Percentiles rank a stretch among this genome's conserved stretches.
phyloP scores from a whole-genome alignment of 78 protist species.

The Tieghemostelium lacteum region DNA sequence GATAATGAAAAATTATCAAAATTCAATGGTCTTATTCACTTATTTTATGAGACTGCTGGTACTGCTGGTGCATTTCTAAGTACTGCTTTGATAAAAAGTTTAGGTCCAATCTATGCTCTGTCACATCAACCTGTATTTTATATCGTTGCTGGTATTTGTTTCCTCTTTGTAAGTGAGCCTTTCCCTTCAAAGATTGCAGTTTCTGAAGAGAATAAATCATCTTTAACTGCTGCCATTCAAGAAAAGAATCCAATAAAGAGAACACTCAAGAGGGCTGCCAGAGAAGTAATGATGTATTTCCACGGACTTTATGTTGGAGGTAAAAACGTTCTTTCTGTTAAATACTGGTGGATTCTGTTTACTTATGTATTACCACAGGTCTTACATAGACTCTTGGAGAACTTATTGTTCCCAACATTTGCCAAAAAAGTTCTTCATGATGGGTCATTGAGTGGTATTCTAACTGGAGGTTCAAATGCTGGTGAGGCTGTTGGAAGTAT shows the following conservation, averaged over 20 bases:
- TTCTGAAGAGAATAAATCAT: not conserved
- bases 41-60: slow-evolving; percentile 60
- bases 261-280: not conserved
- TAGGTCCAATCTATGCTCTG: slow-evolving; percentile 52
- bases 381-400: slow-evolving; percentile 58
- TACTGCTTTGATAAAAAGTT: slow-evolving; percentile 21
- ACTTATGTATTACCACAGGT: slow-evolving; percentile 77
- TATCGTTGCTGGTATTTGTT: not conserved
- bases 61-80: slow-evolving; percentile 71
- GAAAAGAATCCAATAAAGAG: not conserved
- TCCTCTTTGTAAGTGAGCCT: slow-evolving; percentile 38
- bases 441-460: slow-evolving; percentile 66
- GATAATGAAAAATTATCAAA: slow-evolving; percentile 7
- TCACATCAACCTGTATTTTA: slow-evolving; percentile 27
- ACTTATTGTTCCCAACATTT: slow-evolving; percentile 53
- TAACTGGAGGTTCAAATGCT: slow-evolving; percentile 64
- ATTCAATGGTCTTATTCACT: slow-evolving; percentile 53
- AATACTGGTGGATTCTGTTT: slow-evolving; percentile 64
- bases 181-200: slow-evolving; percentile 27
- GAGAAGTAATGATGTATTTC: slow-evolving; percentile 14
- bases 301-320: slow-evolving; percentile 44
- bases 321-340: not conserved
- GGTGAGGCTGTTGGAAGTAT: slow-evolving; percentile 58
- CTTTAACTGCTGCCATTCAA: not conserved
- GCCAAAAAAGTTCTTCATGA: slow-evolving; percentile 57